Conservation (phyloP, 768 basidiomycete genomes). For the Mycena alexandri region DNA sequence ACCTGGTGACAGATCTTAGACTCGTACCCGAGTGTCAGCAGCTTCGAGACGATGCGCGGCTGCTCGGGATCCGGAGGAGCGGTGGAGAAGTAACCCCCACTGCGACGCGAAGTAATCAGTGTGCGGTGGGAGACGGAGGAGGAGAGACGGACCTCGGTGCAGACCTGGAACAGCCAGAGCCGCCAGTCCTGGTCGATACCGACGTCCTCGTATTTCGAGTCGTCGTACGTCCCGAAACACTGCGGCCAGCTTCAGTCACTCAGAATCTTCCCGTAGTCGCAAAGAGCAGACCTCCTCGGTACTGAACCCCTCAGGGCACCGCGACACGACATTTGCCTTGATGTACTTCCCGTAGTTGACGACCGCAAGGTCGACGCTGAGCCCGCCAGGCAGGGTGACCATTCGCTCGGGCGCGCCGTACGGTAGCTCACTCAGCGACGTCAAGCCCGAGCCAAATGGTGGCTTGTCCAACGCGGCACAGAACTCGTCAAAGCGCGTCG, state of each 20-base stretch:
- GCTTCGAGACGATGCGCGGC: constrained; percentile 84
- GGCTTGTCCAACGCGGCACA: constrained; percentile 69
- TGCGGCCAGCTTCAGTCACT: constrained; percentile 42
- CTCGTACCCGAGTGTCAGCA: constrained; percentile 79
- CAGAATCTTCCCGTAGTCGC: not conserved
- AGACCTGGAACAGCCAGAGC: constrained; percentile 91
- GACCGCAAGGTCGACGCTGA: constrained; percentile 69
- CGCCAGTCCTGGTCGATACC: constrained; percentile 84
- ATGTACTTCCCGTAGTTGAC: constrained; percentile 85
- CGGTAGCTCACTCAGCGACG: constrained; percentile 53
- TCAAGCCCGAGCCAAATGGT: constrained; percentile 45
- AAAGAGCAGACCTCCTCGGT: constrained; percentile 62
- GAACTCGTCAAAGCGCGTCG: constrained; percentile 75
- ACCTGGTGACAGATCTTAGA: constrained; percentile 78
- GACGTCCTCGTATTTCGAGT: constrained; percentile 70
- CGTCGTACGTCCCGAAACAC: constrained; percentile 91
- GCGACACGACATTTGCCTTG: constrained; percentile 70
- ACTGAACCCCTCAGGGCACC: constrained; percentile 64
- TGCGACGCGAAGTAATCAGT: constrained; percentile 48
- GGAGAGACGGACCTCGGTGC: constrained; percentile 58
- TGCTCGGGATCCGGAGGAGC: constrained; percentile 77
- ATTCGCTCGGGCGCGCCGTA: constrained; percentile 64
- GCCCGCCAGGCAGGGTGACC: constrained; percentile 58
- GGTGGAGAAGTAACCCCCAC: constrained; percentile 94
- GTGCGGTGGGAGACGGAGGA: not conserved